Conservation (phyloP, 2,329 filamentous ascomycete species). For the Piedraia hortae region DNA sequence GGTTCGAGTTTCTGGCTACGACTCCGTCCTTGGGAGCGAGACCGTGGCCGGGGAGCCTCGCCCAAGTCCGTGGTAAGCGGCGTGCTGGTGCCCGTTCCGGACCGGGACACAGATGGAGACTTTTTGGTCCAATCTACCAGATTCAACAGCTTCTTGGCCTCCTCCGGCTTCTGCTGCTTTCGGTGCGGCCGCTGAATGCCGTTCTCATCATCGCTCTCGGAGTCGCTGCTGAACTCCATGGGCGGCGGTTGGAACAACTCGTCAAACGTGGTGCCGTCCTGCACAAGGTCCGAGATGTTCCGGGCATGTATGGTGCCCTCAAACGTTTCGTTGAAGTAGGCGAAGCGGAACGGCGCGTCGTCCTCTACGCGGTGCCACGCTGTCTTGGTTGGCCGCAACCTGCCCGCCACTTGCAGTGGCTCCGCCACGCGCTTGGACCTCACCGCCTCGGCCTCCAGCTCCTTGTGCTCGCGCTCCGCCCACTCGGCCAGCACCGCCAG, state of each 20-base stretch:
- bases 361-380: constrained; percentile 73
- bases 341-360: constrained; percentile 79
- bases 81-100: constrained; percentile 21
- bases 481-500: constrained; percentile 48
- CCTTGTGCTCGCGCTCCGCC: constrained; percentile 42
- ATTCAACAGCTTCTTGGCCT: constrained; percentile 1
- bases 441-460: constrained; percentile 29
- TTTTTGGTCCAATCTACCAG: constrained; percentile 1
- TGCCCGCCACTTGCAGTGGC: constrained; percentile 71
- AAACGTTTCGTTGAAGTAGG: constrained; percentile 95
- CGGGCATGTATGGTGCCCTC: constrained; percentile 89
- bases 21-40: constrained; percentile 8
- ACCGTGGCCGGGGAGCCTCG: constrained; percentile 6
- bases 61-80: constrained; percentile 11
- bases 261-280: constrained; percentile 56
- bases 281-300: constrained; percentile 75
- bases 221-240: constrained; percentile 36
- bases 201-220: constrained; percentile 22
- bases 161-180: background rate
- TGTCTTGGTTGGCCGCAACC: constrained; percentile 49
- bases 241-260: constrained; percentile 83
- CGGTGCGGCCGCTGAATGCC: constrained; percentile 1
- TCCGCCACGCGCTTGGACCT: constrained; percentile 81
- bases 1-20: constrained; percentile 30
- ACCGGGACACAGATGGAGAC: constrained; percentile 12